These are phyloP conservation scores for Dichomitus squalens DNA, from an alignment of 1,284 basidiomycete species.

Conservation along the genomic window DNA sequence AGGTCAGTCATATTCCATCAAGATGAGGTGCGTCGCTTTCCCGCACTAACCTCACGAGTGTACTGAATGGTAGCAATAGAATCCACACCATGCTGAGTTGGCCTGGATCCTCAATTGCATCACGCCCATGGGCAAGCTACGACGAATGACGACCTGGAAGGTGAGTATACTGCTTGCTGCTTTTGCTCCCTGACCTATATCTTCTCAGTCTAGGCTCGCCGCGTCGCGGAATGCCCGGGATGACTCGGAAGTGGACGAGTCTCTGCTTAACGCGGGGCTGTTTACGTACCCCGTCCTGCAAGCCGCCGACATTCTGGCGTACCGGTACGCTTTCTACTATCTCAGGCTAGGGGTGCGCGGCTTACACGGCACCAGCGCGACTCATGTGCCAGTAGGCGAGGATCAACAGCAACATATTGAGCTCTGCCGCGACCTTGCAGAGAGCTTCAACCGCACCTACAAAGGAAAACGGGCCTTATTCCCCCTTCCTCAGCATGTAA, in stretches of 20 bases:
- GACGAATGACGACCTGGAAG: conserved; percentile 97
- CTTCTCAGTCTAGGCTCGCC: conserved; percentile 70
- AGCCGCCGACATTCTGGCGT: conserved; percentile 90
- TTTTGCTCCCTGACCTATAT: background rate
- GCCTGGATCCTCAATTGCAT: conserved; percentile 91
- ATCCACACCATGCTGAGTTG: conserved; percentile 85
- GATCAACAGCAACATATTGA: conserved; percentile 96
- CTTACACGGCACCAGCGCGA: conserved; percentile 55
- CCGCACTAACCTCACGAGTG: background rate
- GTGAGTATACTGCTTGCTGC: conserved; percentile 38
- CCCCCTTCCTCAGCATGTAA: conserved; percentile 72
- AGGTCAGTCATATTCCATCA: conserved; percentile 85
- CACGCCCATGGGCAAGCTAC: conserved; percentile 80
- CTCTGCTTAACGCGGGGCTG: conserved; percentile 80
- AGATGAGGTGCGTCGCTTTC: conserved; percentile 68
- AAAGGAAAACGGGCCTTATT: conserved; percentile 54
- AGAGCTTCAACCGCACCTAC: conserved; percentile 79
- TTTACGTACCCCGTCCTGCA: conserved; percentile 94
- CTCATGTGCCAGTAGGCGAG: conserved; percentile 94
- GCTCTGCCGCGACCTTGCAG: conserved; percentile 82
- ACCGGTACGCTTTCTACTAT: conserved; percentile 55
- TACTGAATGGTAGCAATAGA: conserved; percentile 45
- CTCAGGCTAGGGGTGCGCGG: background rate
- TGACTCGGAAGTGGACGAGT: conserved; percentile 80
- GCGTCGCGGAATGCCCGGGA: conserved; percentile 73